These are phyloP conservation scores for Sextonia rubra DNA, from an alignment of 164 flowering plant genomes.

Conservation along the genomic window DNA sequence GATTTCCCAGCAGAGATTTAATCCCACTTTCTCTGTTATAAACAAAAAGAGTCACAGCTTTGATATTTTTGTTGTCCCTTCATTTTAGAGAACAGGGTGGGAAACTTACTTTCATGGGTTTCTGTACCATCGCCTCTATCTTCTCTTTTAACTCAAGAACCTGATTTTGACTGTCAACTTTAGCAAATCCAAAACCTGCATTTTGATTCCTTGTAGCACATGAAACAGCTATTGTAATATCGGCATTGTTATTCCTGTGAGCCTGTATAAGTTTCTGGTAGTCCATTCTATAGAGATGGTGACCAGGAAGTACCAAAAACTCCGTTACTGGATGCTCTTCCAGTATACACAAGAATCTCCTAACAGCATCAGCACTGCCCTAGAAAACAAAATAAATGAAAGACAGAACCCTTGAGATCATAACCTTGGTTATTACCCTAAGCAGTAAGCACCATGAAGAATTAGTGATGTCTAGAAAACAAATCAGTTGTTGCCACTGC, in stretches of 20 bases:
- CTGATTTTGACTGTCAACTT: slow-evolving; percentile 34
- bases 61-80: neutral
- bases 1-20: neutral
- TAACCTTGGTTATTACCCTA: neutral
- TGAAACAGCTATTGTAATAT: slow-evolving; percentile 57
- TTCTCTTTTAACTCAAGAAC: slow-evolving; percentile 35
- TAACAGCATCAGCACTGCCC: slow-evolving; percentile 88
- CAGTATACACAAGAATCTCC: slow-evolving; percentile 72
- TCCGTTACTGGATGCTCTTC: slow-evolving; percentile 62
- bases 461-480: neutral
- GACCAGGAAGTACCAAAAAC: slow-evolving; percentile 73
- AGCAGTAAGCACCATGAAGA: neutral
- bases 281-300: slow-evolving; percentile 90
- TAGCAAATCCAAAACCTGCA: slow-evolving; percentile 43
- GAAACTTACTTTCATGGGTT: slow-evolving; percentile 25
- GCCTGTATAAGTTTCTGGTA: slow-evolving; percentile 56
- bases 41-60: too few relatives aligned
- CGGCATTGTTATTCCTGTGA: slow-evolving; percentile 49
- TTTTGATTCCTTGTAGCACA: slow-evolving; percentile 24
- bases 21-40: neutral
- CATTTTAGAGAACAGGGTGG: too few relatives aligned
- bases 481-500: neutral
- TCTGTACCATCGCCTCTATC: slow-evolving; percentile 14
- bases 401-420: neutral
- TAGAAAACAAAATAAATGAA: slow-evolving; percentile 11